A percentile compares a stretch with the other conserved stretches of the same genome.
These are phyloP conservation scores for Physcia stellaris DNA, from an alignment of 495 filamentous ascomycete genomes.

Conservation along the genomic window DNA sequence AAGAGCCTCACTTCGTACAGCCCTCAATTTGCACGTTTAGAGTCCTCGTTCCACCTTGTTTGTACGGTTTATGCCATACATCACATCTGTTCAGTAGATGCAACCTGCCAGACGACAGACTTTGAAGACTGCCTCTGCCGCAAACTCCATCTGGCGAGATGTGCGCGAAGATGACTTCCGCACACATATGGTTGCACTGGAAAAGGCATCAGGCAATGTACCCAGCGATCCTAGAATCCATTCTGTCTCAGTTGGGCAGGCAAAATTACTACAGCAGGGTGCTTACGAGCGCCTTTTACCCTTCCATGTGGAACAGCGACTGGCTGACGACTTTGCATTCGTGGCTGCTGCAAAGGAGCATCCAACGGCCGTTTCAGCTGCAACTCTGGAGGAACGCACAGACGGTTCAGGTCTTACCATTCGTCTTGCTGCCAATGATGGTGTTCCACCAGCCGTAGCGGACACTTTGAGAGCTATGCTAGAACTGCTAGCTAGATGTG, in stretches of 20 bases:
- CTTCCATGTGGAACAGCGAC: slow-evolving; percentile 9
- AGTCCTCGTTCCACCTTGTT: no score
- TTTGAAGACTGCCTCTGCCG: slow-evolving; percentile 6
- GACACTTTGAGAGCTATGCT: slow-evolving; percentile 2
- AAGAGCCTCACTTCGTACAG: no score
- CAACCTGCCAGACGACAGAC: no score
- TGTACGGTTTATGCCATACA: no score
- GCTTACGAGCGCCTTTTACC: slow-evolving; percentile 1
- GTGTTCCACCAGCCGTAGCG: not conserved
- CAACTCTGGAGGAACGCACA: slow-evolving; percentile 6
- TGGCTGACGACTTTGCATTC: slow-evolving; percentile 10
- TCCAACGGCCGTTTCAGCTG: not conserved
- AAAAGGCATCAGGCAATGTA: slow-evolving; percentile 1
- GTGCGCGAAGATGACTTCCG: slow-evolving; percentile 8
- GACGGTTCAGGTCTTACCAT: slow-evolving; percentile 3
- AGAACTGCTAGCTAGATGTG: slow-evolving; percentile 1
- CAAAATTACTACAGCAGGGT: not conserved
- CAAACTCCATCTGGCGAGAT: slow-evolving; percentile 11
- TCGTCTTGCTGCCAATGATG: slow-evolving; percentile 6
- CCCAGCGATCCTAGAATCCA: slow-evolving; percentile 3
- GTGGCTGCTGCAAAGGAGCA: slow-evolving; percentile 7
- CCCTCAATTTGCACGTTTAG: no score
- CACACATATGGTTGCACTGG: slow-evolving; percentile 5
- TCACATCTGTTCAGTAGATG: no score
- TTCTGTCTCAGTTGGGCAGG: slow-evolving; percentile 3